Evolutionary conservation across 2,329 filamentous ascomycete genomes (phyloP).

Genomic region (Talaromyces sp.): DNA sequence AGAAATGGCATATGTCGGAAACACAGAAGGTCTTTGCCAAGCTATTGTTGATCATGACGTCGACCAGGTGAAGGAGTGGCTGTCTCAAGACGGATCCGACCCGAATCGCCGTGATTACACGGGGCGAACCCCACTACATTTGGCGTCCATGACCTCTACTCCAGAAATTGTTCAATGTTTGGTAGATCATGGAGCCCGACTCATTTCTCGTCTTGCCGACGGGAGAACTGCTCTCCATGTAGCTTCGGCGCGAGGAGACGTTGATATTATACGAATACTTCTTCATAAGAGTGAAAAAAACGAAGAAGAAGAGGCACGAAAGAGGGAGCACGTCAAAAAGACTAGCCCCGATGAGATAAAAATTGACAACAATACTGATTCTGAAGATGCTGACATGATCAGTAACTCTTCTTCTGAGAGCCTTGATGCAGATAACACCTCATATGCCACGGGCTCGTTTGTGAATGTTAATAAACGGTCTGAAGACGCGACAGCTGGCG

Average conservation of each 20-base stretch:
- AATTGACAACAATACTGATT: constrained; percentile 22
- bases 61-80: constrained; percentile 65
- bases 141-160: constrained; percentile 65
- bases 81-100: constrained; percentile 61
- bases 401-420: constrained; percentile 34
- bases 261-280: constrained; percentile 64
- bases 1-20: constrained; percentile 83
- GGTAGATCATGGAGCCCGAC: constrained; percentile 64
- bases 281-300: constrained; percentile 70
- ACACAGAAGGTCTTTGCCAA: constrained; percentile 69
- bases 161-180: constrained; percentile 65
- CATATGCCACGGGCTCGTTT: constrained; percentile 62
- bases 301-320: constrained; percentile 54
- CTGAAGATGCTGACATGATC: constrained; percentile 28
- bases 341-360: constrained; percentile 13
- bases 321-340: constrained; percentile 18
- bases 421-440: constrained; percentile 39
- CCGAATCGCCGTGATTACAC: constrained; percentile 71
- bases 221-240: constrained; percentile 79
- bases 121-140: constrained; percentile 70
- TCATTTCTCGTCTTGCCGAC: constrained; percentile 70
- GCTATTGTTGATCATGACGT: constrained; percentile 71
- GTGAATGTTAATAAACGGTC: constrained; percentile 49
- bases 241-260: constrained; percentile 63
- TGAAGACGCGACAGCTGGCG: constrained; percentile 26